phyloP scores from a whole-genome alignment of 2,329 filamentous ascomycete species.

The Talaromyces sp. region DNA sequence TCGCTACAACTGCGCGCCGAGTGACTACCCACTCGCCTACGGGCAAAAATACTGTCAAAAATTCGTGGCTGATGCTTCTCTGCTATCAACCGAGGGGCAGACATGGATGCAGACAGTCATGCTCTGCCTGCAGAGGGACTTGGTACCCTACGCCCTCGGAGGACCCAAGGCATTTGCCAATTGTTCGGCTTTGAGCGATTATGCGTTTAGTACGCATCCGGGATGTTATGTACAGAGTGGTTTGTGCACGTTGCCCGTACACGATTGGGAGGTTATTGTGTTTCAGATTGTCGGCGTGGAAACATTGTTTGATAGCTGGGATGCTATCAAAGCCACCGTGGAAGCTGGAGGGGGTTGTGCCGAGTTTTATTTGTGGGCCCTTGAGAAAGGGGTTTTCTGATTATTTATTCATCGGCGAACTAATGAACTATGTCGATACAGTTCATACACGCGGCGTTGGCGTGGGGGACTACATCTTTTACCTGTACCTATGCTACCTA shows the following conservation, averaged over 20 bases:
- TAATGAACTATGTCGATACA: background rate
- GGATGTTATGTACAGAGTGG: constrained; percentile 25
- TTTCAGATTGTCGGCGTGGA: constrained; percentile 17
- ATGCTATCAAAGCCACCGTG: constrained; percentile 13
- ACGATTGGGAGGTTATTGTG: constrained; percentile 25
- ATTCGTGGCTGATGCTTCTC: constrained; percentile 18
- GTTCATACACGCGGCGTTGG: background rate
- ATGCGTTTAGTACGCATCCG: constrained; percentile 25
- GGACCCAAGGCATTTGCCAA: constrained; percentile 9
- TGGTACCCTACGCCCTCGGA: constrained; percentile 23
- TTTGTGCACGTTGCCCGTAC: constrained; percentile 21
- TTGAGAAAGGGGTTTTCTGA: constrained; percentile 13
- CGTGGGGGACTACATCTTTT: background rate
- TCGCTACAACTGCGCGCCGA: constrained; percentile 23
- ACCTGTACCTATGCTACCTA: background rate
- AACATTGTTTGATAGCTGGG: constrained; percentile 9
- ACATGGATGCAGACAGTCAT: constrained; percentile 28
- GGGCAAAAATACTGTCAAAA: constrained; percentile 29
- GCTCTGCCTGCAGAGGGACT: constrained; percentile 27
- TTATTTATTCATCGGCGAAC: background rate
- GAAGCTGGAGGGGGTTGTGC: constrained; percentile 12
- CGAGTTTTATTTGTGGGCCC: constrained; percentile 15
- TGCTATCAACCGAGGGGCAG: constrained; percentile 23
- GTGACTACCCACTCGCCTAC: constrained; percentile 32
- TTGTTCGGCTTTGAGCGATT: constrained; percentile 21